Evolutionary conservation across 2,329 filamentous ascomycete genomes (phyloP).

Genomic region (Aspergillus calidoustus): DNA sequence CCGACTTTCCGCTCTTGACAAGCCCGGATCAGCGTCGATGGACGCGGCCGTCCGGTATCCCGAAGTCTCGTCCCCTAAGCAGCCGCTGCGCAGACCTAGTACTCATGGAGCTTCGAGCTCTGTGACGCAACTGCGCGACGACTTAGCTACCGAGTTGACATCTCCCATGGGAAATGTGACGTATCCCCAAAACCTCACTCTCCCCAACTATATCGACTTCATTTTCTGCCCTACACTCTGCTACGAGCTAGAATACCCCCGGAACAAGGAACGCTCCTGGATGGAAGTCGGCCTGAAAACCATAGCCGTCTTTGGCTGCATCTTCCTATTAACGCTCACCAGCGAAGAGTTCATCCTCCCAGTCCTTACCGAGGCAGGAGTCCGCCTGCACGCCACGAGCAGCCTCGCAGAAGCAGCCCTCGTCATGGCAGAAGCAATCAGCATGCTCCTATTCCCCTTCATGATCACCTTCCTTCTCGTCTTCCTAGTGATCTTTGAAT

Average conservation of each 20-base stretch:
- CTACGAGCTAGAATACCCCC: constrained; percentile 96
- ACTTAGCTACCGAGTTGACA: constrained; percentile 87
- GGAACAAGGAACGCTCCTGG: constrained; percentile 76
- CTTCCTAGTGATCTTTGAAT: constrained; percentile 98
- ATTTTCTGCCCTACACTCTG: constrained; percentile 92
- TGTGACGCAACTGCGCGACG: constrained; percentile 75
- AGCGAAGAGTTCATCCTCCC: constrained; percentile 96
- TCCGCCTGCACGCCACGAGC: constrained; percentile 53
- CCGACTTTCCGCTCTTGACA: constrained; percentile 80
- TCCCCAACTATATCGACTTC: constrained; percentile 82
- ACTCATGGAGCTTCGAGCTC: constrained; percentile 48
- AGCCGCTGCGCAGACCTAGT: constrained; percentile 26
- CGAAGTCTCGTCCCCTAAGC: constrained; percentile 49
- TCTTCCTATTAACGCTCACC: constrained; percentile 88
- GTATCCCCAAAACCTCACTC: constrained; percentile 86
- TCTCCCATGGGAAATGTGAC: constrained; percentile 88
- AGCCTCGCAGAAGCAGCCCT: constrained; percentile 70
- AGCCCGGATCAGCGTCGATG: constrained; percentile 66
- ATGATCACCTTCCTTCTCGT: constrained; percentile 95
- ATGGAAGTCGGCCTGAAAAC: constrained; percentile 82
- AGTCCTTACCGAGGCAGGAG: constrained; percentile 75
- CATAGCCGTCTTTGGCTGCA: constrained; percentile 89
- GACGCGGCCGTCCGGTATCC: constrained; percentile 78
- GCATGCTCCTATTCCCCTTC: constrained; percentile 91
- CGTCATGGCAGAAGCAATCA: constrained; percentile 86